Base-by-base conservation (phyloP, 805 yeast species). In the Saturnispora mendoncae region DNA sequence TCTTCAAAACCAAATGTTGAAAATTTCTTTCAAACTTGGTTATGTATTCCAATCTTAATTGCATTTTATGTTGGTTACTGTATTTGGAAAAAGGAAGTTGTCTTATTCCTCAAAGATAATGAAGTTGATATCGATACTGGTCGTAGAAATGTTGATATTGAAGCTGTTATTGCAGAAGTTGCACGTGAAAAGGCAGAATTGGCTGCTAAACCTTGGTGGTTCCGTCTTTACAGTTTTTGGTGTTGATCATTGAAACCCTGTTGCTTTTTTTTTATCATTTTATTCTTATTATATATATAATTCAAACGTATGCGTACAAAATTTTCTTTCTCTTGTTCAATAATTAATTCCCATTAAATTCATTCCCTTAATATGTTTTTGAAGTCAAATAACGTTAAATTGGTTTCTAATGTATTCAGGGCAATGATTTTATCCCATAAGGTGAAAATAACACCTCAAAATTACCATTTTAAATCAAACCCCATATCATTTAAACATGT, bases 101-200 rank as follows among this genome's bases (percentile, higher is more conserved):
- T 55, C 24, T 53, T 66, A 12, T 68, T 66, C 52, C 56, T 70
- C 43, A 65, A 65, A 35, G 63, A 72, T 25, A 50, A 57, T 35
- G 72, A 74, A 27, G 71, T 80, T 50, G 83, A 78, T 49, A 56
- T 80, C 31, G 80, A 74, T 52, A 63, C 73, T 36, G 84, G 84
- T 26, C 68, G 80, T 51, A 68, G 79, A 43, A 71, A 67, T 31
- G 49, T 68, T 14, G 80, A 77, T 50, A 48, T 73, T 41, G 80
- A 76, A 26, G 54, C 68, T 33, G 53, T 76, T 44, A 64, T 60
- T 45, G 74, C 66, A 46, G 76, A 72, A 50, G 56, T 74, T 37
- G 67, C 65, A 4, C 74, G 68, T 50, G 80, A 76, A 52, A 66
- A 57, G 48, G 75, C 63, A 7, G 59, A 50, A 39, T 46, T 76